Percentiles rank a stretch among this genome's conserved stretches.
phyloP scores from a whole-genome alignment of 176 grass and related monocot species.

The Elymus sibiricus region DNA sequence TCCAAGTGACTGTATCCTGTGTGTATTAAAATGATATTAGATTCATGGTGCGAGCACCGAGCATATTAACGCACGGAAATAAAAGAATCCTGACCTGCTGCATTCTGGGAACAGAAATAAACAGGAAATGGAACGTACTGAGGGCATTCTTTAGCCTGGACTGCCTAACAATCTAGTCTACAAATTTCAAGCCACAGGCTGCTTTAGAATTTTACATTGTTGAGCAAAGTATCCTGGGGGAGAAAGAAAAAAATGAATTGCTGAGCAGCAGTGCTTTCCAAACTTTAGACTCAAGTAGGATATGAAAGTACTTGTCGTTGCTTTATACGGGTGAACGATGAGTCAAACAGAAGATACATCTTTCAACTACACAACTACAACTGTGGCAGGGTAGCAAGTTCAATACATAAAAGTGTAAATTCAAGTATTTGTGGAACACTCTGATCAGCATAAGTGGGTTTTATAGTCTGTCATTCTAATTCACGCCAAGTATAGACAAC shows the following conservation, averaged over 20 bases:
- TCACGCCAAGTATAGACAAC: neutral
- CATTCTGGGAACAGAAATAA: conserved; percentile 15
- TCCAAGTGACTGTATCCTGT: conserved; percentile 1
- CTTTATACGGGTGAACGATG: neutral
- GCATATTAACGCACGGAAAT: neutral
- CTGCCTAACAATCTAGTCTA: neutral
- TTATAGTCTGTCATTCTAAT: neutral
- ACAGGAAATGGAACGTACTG: neutral
- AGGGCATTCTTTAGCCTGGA: neutral
- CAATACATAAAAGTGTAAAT: neutral
- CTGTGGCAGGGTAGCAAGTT: neutral
- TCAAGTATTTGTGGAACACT: neutral
- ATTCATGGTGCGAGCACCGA: neutral
- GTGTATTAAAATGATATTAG: conserved; percentile 3
- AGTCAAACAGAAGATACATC: neutral
- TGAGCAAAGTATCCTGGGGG: neutral
- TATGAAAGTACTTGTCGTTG: neutral
- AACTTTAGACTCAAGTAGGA: neutral
- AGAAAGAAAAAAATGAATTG: neutral
- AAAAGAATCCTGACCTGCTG: neutral
- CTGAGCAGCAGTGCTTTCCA: neutral
- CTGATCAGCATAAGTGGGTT: neutral
- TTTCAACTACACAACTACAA: neutral
- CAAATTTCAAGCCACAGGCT: neutral
- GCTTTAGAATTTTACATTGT: neutral